A percentile compares a stretch with the other conserved stretches of the same genome.
phyloP scores from a whole-genome alignment of 2,329 filamentous ascomycete genomes.

The Fusarium sp. region DNA sequence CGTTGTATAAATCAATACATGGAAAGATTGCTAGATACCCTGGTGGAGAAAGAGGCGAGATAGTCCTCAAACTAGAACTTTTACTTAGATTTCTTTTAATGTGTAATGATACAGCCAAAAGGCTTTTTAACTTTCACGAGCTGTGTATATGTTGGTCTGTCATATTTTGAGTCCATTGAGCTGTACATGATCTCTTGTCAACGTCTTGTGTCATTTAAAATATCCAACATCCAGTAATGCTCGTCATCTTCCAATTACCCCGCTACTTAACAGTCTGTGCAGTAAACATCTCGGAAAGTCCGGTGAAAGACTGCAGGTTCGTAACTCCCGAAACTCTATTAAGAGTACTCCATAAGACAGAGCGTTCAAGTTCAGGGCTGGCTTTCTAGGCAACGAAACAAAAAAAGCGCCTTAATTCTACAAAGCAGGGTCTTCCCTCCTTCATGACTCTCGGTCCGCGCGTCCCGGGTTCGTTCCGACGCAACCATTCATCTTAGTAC shows the following conservation, averaged over 20 bases:
- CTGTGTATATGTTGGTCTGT: too few species aligned
- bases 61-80: background rate
- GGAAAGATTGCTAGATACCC: background rate
- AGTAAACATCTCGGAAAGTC: background rate
- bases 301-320: background rate
- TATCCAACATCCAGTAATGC: too few species aligned
- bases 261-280: too few species aligned
- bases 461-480: background rate
- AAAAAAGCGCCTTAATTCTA: background rate
- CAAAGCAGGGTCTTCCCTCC: slow-evolving; percentile 8
- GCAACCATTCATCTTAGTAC: background rate
- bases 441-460: slow-evolving; percentile 18
- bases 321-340: too few species aligned
- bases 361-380: background rate
- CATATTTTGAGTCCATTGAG: too few species aligned
- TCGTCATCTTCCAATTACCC: too few species aligned
- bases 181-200: too few species aligned
- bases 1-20: slow-evolving; percentile 1
- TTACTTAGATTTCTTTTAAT: slow-evolving; percentile 29
- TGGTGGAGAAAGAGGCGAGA: background rate
- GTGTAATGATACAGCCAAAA: slow-evolving; percentile 21
- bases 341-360: background rate
- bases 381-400: background rate
- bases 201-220: too few species aligned
- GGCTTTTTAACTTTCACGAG: slow-evolving; percentile 6